Conservation (phyloP, 345 rosid genomes). For the Rhodomyrtus tomentosa region DNA sequence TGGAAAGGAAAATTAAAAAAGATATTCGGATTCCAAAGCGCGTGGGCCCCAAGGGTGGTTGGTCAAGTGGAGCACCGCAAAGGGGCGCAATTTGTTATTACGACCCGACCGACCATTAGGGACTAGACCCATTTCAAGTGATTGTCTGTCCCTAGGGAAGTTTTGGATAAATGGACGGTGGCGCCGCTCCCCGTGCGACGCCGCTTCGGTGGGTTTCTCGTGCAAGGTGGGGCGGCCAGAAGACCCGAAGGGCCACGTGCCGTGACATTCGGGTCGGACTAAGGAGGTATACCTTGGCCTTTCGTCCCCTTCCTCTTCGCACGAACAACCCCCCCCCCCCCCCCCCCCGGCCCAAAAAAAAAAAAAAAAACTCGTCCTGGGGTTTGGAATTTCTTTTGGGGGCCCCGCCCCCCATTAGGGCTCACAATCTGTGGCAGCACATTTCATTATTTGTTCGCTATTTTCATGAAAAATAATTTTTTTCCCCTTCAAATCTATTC, state of each 20-base stretch:
- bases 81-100: neutral
- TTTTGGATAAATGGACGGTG: neutral
- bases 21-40: neutral
- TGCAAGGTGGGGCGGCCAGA: neutral
- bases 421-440: too few species aligned
- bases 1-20: neutral
- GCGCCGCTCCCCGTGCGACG: neutral
- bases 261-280: neutral
- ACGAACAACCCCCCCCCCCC: too few species aligned
- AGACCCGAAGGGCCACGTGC: neutral
- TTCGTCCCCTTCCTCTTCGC: too few species aligned
- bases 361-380: too few species aligned
- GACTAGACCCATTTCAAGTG: neutral
- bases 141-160: neutral
- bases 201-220: neutral
- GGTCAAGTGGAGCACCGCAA: neutral
- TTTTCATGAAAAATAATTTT: too few species aligned
- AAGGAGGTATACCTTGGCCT: neutral
- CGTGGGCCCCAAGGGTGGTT: neutral
- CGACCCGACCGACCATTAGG: neutral
- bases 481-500: too few species aligned
- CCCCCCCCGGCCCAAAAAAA: too few species aligned
- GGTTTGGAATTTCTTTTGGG: too few species aligned
- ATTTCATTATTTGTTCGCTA: too few species aligned
- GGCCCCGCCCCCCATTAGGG: too few species aligned